Percentiles rank a stretch among this genome's conserved stretches.
These are phyloP conservation scores for Narthecium ossifragum DNA, from an alignment of 106 monocot species.

Conservation along the genomic window DNA sequence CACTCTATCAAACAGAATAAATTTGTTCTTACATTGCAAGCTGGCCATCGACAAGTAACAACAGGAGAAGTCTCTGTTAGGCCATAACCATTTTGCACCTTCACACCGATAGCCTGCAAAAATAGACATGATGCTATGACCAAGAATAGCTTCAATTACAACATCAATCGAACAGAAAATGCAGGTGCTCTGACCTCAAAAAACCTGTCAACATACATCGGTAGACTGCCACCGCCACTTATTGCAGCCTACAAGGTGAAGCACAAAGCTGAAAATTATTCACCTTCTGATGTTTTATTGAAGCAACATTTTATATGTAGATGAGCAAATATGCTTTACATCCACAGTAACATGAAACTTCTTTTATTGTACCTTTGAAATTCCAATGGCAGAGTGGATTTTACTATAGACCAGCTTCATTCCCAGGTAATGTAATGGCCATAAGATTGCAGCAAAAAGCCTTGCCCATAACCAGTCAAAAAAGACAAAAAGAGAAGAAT, in stretches of 20 bases:
- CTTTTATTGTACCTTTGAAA: conserved; percentile 57
- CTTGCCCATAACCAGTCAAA: conserved; percentile 57
- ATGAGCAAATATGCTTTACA: no score
- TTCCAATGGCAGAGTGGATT: conserved; percentile 75
- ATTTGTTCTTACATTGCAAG: conserved; percentile 89
- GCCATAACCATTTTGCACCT: conserved; percentile 94
- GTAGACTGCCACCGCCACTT: conserved; percentile 90
- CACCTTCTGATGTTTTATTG: no score
- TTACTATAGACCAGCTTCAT: conserved; percentile 65
- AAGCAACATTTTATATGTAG: no score
- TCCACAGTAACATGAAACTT: neutral
- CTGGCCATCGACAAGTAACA: conserved; percentile 52
- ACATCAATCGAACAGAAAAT: neutral
- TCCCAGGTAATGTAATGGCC: conserved; percentile 74
- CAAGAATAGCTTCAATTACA: neutral
- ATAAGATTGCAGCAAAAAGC: conserved; percentile 53
- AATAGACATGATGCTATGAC: neutral
- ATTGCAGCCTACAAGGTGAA: conserved; percentile 78
- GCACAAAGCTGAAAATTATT: no score
- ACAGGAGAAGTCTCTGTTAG: conserved; percentile 95
- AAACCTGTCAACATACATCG: conserved; percentile 73
- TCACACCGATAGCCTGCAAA: conserved; percentile 81
- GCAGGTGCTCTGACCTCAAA: conserved; percentile 64
- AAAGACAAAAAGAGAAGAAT: conserved; percentile 15
- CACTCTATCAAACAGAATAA: no score